phyloP scores from a whole-genome alignment of 202 grass and related monocot genomes.

The Schoenoplectus tabernaemontani region DNA sequence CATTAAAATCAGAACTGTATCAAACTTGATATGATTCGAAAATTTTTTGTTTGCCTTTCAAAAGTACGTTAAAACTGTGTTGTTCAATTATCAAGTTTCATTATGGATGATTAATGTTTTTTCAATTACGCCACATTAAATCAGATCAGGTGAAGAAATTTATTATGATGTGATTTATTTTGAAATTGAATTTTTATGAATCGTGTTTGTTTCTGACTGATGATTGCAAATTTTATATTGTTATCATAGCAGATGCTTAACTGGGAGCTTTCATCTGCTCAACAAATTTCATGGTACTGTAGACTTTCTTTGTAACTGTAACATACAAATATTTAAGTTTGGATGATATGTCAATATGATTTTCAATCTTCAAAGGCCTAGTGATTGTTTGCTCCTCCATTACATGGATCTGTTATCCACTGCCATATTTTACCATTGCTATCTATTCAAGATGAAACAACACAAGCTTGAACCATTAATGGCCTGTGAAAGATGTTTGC shows the following conservation, averaged over 20 bases:
- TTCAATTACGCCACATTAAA: background rate
- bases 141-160: background rate
- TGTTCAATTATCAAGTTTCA: background rate
- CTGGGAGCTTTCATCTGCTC: background rate
- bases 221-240: background rate
- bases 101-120: background rate
- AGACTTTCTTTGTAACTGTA: background rate
- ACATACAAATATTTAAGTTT: background rate
- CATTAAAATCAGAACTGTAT: too few species aligned
- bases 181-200: background rate
- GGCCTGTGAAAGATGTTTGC: background rate
- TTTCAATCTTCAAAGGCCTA: background rate
- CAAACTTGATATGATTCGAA: background rate
- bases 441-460: too few species aligned
- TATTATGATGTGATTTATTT: background rate
- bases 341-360: background rate
- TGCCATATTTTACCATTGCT: background rate
- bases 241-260: constrained; percentile 19
- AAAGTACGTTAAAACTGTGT: background rate
- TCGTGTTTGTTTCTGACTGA: background rate
- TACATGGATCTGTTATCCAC: background rate
- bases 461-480: background rate
- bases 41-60: background rate
- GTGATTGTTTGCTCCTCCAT: background rate
- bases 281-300: background rate